phyloP scores from a whole-genome alignment of 768 basidiomycete genomes.

The Sporobolomyces pararoseus region DNA sequence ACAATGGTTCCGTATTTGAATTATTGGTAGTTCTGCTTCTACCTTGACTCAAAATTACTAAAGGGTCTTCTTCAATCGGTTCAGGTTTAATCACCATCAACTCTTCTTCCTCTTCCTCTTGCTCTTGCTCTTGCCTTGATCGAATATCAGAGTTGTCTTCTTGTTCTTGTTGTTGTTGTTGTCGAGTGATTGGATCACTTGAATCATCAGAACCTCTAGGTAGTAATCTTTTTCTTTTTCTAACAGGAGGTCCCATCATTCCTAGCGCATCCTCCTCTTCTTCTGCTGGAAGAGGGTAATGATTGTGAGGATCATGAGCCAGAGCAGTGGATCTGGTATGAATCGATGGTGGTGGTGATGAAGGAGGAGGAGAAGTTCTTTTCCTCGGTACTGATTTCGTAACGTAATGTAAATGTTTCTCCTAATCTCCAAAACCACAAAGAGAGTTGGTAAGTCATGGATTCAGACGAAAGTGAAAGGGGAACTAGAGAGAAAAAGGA shows the following conservation, averaged over 20 bases:
- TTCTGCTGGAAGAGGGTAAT: background rate
- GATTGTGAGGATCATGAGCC: background rate
- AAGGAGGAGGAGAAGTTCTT: background rate
- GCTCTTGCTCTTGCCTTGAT: background rate
- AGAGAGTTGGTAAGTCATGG: background rate
- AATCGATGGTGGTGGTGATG: background rate
- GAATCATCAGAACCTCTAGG: background rate
- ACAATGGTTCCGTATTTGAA: background rate
- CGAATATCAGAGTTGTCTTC: too few species aligned
- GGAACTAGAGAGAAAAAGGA: background rate
- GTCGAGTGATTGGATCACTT: background rate
- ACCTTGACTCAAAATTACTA: background rate
- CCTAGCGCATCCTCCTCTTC: slow-evolving; percentile 6
- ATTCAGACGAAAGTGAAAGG: background rate
- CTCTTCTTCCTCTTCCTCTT: background rate
- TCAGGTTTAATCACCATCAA: slow-evolving; percentile 25
- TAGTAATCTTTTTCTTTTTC: background rate
- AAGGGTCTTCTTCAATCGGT: slow-evolving; percentile 27
- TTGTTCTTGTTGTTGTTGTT: too few species aligned
- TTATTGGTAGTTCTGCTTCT: too few species aligned
- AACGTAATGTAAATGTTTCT: slow-evolving; percentile 29
- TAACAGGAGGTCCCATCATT: slow-evolving; percentile 10
- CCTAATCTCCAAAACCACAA: background rate
- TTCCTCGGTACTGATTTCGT: background rate
- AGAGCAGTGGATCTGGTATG: background rate